Evolutionary conservation across 352 stramenopile species (phyloP), one percentile per base, ranked within the genome.

Genomic region (Phytophthora meadii): DNA sequence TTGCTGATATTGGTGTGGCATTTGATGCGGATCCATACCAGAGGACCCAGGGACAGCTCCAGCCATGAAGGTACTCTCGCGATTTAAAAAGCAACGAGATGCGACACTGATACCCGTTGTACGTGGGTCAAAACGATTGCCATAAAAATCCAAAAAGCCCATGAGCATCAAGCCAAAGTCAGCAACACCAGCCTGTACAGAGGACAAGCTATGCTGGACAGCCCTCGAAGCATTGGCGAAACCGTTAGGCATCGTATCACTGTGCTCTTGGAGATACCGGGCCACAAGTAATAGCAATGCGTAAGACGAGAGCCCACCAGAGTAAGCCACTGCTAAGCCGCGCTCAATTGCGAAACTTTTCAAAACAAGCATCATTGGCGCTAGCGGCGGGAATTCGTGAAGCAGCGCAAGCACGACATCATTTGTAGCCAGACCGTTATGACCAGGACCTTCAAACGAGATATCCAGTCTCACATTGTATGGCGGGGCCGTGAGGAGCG

Each of bases 111-210:
- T 97, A 11, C 92, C 92, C 4, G 90, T 98, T 5, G 84, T 94
- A 9, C 89, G 87, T 17, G 92, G 88, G 54, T 98, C 90, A 50
- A 98, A 97, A 0, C 85, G 89, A 53, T 98, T 99, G 17, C 97
- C 97, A 72, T 98, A 99, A 65, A 99, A 99, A 57, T 99, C 95
- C 9, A 99, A 81, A 56, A 99, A 98, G 0, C 95, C 96, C 87
- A 99, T 98, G 1, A 99, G 79, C 54, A 99, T 85, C 36, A 97
- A 94, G 24, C 97, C 97, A 57, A 97, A 97, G 64, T 99, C 96
- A 4, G 88, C 79, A 6, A 79, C 71, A 32, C 71, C 71, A 19
- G 77, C 79, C 27, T 87, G 89, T n/a, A 85, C 81, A 51, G 78
- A 70, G 12, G 75, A 88, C 30, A 86, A 70, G 39, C 75, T 87